A percentile compares a stretch with the other conserved stretches of the same genome.
Conservation (phyloP, 176 grass and related monocot species). For the Hordeum vulgare region DNA sequence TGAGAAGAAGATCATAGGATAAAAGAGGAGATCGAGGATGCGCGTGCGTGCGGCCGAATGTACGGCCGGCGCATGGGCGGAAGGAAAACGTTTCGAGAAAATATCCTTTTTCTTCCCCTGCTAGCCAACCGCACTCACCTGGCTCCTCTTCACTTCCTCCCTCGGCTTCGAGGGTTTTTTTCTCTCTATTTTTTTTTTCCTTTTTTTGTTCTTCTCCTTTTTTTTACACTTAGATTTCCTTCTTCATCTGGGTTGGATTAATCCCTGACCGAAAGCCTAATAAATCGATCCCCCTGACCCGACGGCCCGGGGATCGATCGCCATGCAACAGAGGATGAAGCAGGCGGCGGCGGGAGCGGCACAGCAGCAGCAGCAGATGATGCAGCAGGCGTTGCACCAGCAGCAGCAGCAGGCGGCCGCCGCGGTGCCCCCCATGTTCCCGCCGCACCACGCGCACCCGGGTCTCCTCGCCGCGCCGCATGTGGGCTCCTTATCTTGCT, state of each 20-base stretch:
- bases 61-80: too few relatives aligned
- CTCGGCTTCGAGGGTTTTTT: conserved; percentile 49
- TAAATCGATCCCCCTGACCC: conserved; percentile 35
- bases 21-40: too few relatives aligned
- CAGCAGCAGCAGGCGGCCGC: conserved; percentile 8
- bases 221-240: conserved; percentile 21
- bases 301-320: not conserved
- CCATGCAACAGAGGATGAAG: conserved; percentile 73
- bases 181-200: too few relatives aligned
- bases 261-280: conserved; percentile 38
- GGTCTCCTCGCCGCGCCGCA: conserved; percentile 81
- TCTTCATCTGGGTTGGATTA: conserved; percentile 8
- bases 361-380: conserved; percentile 54
- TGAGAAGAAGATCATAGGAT: too few relatives aligned
- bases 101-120: conserved; percentile 29
- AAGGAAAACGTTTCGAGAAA: too few relatives aligned
- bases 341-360: conserved; percentile 49
- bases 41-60: too few relatives aligned
- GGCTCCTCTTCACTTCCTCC: not conserved
- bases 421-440: conserved; percentile 58
- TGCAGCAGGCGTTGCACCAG: conserved; percentile 83
- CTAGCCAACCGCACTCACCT: not conserved
- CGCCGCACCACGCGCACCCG: conserved; percentile 61
- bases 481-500: conserved; percentile 8
- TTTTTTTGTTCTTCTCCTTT: conserved; percentile 11